These are phyloP conservation scores for Chytridium lagenaria DNA, from an alignment of 371 early-diverging fungal species.

Conservation along the genomic window DNA sequence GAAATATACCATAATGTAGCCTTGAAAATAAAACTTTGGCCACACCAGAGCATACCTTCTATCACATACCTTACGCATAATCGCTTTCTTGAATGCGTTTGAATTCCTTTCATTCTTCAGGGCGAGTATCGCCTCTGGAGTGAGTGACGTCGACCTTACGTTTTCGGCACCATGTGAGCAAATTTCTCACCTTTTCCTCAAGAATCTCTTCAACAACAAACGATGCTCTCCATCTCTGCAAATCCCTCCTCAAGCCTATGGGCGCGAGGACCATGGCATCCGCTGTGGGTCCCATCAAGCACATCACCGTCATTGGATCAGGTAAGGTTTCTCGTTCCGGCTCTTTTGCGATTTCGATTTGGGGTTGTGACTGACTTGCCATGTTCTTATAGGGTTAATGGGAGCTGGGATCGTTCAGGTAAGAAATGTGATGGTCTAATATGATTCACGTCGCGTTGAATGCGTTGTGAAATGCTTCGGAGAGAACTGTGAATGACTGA, in stretches of 20 bases:
- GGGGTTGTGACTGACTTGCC: not conserved
- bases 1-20: no score
- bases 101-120: no score
- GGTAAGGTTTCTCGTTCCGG: slow-evolving; percentile 23
- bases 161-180: no score
- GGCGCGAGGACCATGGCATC: not conserved
- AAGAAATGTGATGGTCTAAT: not conserved
- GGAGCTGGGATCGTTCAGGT: slow-evolving; percentile 93
- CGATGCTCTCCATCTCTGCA: not conserved
- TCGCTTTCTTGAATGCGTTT: no score
- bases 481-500: not conserved
- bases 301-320: slow-evolving; percentile 51
- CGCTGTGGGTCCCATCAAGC: slow-evolving; percentile 31
- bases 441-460: no score
- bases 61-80: no score
- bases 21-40: no score
- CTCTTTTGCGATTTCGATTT: not conserved
- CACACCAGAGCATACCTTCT: no score
- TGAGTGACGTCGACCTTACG: no score
- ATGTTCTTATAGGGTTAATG: slow-evolving; percentile 67
- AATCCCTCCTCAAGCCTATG: not conserved
- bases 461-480: no score
- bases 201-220: not conserved
- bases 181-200: not conserved
- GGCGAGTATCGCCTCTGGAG: no score